Base-by-base conservation (phyloP, 495 filamentous ascomycete genomes). In the Penicillium simplicissimum region DNA sequence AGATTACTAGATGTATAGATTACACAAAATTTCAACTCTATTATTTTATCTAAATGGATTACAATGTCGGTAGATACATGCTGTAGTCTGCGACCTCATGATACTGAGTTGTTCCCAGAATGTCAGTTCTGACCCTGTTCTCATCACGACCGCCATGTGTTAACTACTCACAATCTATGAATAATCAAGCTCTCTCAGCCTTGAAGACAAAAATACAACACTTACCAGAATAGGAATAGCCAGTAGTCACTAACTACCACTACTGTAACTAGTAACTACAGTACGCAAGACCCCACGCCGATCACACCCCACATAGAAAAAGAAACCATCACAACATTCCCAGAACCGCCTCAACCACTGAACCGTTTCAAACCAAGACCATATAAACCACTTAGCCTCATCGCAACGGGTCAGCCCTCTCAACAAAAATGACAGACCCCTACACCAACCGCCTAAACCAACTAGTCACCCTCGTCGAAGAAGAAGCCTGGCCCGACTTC, bases 401-500 rank as follows among this genome's bases (percentile, higher is more conserved):
- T 19, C 13, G 6, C 15, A 5, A 8, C 19, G 40, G 3, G 10
- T 13, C 40, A 43, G 17, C 23, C 0, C 45, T 31, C 9, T 28
- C 45, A 23, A 48, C 42, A 21, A 45, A 47, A 49, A 49, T 31
- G 45, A 8, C 23, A 21, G 19, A 55, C n/a, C 19, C 17, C 17
- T 55, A 38, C 33, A 37, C 35, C 6, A n/a, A 2, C 35, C 8
- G 23, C 6, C 52, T 55, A 11, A 55, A 8, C 6, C 34, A 36
- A 36, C 17, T 58, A 36, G 42, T 49, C 34, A 11, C 15, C 14
- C 42, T 36, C 23, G 33, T 58, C n/a, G 42, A 58, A 58, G 42
- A 47, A 23, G 55, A 48, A 36, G 34, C 25, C 17, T 49, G 55
- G 55, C 5, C 43, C 2, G 42, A 49, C 33, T 34, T 58, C 8